A percentile compares a stretch with the other conserved stretches of the same genome.
These are phyloP conservation scores for Xylariomycetidae sp. DNA, from an alignment of 2,329 filamentous ascomycete species.

Conservation along the genomic window DNA sequence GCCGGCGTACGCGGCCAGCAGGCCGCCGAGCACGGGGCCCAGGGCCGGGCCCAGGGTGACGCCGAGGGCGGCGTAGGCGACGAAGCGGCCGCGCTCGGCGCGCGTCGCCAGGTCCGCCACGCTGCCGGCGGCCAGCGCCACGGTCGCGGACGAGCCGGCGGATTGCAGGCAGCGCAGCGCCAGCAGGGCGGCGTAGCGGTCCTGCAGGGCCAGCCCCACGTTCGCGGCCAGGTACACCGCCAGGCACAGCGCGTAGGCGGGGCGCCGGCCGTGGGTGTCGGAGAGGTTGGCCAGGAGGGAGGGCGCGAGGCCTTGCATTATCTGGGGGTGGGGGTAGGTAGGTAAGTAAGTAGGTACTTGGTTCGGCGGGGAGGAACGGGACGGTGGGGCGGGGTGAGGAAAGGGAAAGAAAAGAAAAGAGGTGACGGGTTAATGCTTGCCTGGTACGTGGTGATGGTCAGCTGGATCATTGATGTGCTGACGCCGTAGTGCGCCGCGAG, in stretches of 20 bases:
- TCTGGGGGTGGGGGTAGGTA: no score
- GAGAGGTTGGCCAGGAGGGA: constrained; percentile 41
- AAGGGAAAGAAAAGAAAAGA: not conserved
- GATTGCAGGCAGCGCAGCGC: constrained; percentile 43
- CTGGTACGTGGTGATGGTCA: constrained; percentile 35
- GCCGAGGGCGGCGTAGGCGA: constrained; percentile 38
- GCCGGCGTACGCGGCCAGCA: constrained; percentile 12
- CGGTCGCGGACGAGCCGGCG: constrained; percentile 43
- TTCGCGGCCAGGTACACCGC: constrained; percentile 35
- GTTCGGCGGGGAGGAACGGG: not conserved
- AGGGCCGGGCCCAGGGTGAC: constrained; percentile 32
- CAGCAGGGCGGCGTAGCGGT: constrained; percentile 34
- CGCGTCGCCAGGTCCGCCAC: constrained; percentile 50
- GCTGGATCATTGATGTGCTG: constrained; percentile 17
- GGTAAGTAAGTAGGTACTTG: no score
- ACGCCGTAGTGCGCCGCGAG: constrained; percentile 17
- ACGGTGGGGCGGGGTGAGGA: not conserved
- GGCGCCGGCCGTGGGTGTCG: constrained; percentile 37
- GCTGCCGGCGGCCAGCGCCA: constrained; percentile 43
- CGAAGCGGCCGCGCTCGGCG: constrained; percentile 46
- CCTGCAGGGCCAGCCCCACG: constrained; percentile 35
- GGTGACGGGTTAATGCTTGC: constrained; percentile 3
- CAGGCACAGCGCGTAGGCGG: constrained; percentile 39
- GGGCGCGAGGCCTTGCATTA: constrained; percentile 46
- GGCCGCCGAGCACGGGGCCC: constrained; percentile 20